Conservation (phyloP, 192 early-diverging fungal species). For the Entomortierella chlamydospora region DNA sequence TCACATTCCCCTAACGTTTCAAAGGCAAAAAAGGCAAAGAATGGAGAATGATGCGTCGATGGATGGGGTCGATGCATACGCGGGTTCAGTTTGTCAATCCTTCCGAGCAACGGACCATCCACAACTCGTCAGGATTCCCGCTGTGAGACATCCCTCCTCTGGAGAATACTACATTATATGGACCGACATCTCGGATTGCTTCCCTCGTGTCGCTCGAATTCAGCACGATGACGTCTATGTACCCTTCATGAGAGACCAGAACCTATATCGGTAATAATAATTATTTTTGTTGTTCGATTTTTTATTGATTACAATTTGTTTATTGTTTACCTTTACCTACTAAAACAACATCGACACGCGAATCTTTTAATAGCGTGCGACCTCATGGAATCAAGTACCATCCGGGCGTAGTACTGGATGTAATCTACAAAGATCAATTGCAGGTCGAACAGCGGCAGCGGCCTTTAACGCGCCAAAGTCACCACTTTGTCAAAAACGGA, state of each 20-base stretch:
- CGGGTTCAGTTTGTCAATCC: slow-evolving; percentile 8
- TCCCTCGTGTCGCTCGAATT: slow-evolving; percentile 21
- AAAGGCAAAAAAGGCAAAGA: background rate
- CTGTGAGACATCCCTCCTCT: slow-evolving; percentile 7
- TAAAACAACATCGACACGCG: background rate
- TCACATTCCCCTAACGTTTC: background rate
- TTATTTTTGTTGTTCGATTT: background rate
- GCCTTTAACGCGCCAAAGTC: background rate
- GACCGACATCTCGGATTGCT: slow-evolving; percentile 38
- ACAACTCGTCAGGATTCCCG: slow-evolving; percentile 7
- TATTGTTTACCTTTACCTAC: background rate
- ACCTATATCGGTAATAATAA: slow-evolving; percentile 22
- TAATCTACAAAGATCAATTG: background rate
- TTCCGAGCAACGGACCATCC: slow-evolving; percentile 2
- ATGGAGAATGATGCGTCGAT: background rate
- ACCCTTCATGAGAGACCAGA: slow-evolving; percentile 13
- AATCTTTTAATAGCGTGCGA: background rate
- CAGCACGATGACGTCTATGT: slow-evolving; percentile 30
- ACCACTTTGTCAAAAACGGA: background rate
- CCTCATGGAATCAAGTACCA: slow-evolving; percentile 19
- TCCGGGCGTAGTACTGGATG: slow-evolving; percentile 14
- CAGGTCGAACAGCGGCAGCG: background rate
- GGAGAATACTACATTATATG: slow-evolving; percentile 32
- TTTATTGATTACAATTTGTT: background rate
- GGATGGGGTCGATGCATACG: background rate